Conservation (phyloP, 768 basidiomycete genomes). For the Mycena galopus region DNA sequence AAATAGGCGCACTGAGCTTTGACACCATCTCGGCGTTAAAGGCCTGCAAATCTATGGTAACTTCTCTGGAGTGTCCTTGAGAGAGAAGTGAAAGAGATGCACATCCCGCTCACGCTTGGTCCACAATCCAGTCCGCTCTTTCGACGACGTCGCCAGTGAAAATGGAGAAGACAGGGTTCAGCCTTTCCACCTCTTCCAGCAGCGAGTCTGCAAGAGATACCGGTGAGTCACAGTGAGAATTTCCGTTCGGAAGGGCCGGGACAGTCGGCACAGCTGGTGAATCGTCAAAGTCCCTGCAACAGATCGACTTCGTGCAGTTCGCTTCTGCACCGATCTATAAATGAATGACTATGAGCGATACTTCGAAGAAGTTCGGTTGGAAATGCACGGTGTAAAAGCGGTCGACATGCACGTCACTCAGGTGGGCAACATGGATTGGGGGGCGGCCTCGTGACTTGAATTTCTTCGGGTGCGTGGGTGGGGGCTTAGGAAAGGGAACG, state of each 20-base stretch:
- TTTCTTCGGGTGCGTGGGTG: conserved; percentile 35
- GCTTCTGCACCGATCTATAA: conserved; percentile 49
- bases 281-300: conserved; percentile 50
- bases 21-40: conserved; percentile 46
- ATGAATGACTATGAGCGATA: neutral
- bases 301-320: conserved; percentile 54
- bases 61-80: conserved; percentile 34
- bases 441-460: conserved; percentile 34
- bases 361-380: neutral
- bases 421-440: conserved; percentile 51
- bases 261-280: conserved; percentile 36
- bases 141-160: conserved; percentile 54
- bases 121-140: conserved; percentile 48
- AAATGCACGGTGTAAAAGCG: conserved; percentile 47
- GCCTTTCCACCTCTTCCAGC: conserved; percentile 46
- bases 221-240: conserved; percentile 53
- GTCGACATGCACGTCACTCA: conserved; percentile 58
- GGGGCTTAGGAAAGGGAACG: conserved; percentile 44
- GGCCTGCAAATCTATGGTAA: conserved; percentile 43
- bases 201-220: conserved; percentile 51
- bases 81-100: neutral
- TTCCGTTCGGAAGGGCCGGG: conserved; percentile 50
- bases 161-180: conserved; percentile 46
- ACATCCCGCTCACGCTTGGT: conserved; percentile 39
- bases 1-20: conserved; percentile 44